phyloP scores from a whole-genome alignment of 495 filamentous ascomycete species.

The Amorphotheca resinae region DNA sequence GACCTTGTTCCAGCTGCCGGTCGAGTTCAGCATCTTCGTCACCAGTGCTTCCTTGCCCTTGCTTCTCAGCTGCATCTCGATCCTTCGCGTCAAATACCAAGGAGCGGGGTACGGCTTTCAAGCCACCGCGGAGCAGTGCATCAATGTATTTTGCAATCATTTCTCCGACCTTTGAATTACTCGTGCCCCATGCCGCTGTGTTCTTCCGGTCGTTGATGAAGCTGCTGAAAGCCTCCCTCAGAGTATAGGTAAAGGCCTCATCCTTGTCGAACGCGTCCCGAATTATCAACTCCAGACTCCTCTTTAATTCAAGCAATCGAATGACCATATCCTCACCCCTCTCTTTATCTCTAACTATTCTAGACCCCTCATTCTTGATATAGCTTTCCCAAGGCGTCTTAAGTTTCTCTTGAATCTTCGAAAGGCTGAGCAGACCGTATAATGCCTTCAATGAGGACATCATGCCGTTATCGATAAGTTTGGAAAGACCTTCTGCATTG shows the following conservation, averaged over 20 bases:
- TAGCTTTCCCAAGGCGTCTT: constrained; percentile 62
- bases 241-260: constrained; percentile 55
- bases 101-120: constrained; percentile 57
- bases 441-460: constrained; percentile 57
- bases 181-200: constrained; percentile 54
- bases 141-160: constrained; percentile 99
- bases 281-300: constrained; percentile 62
- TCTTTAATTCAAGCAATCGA: constrained; percentile 70
- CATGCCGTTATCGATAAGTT: constrained; percentile 53
- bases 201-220: constrained; percentile 85
- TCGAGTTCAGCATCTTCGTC: constrained; percentile 88
- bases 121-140: constrained; percentile 70
- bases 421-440: constrained; percentile 59
- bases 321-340: constrained; percentile 79
- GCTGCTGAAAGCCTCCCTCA: constrained; percentile 70
- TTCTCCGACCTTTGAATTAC: constrained; percentile 88
- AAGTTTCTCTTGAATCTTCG: constrained; percentile 49
- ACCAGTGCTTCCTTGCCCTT: constrained; percentile 40
- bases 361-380: constrained; percentile 61
- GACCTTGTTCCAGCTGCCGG: constrained; percentile 74
- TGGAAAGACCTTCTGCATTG: constrained; percentile 46
- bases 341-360: constrained; percentile 67
- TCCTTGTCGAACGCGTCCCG: constrained; percentile 60
- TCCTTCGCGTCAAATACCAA: constrained; percentile 39
- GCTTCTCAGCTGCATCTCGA: constrained; percentile 37